Percentiles rank a stretch among this genome's conserved stretches.
phyloP scores from a whole-genome alignment of 768 basidiomycete genomes.

The Tulasnella sp. region DNA sequence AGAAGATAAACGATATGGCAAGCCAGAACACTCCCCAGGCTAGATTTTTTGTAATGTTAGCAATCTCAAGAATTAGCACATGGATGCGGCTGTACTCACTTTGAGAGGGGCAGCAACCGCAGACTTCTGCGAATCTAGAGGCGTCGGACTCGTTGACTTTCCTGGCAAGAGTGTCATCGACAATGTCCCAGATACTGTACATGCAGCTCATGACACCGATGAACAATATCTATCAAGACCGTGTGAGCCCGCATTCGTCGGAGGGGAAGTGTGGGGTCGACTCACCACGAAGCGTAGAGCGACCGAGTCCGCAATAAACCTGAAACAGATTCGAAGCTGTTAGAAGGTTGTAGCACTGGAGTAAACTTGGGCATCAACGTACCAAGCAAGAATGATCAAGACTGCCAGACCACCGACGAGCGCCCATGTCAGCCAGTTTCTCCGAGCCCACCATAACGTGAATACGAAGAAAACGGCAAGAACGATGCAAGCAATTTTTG shows the following conservation, averaged over 20 bases:
- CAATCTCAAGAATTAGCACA: neutral
- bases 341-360: neutral
- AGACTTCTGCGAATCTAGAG: conserved; percentile 74
- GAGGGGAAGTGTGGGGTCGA: neutral
- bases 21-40: conserved; percentile 92
- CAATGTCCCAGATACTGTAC: conserved; percentile 83
- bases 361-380: neutral
- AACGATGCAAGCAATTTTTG: conserved; percentile 74
- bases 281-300: conserved; percentile 74
- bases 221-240: conserved; percentile 57
- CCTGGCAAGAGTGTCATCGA: conserved; percentile 78
- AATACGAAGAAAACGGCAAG: conserved; percentile 82
- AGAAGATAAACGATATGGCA: conserved; percentile 66
- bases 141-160: conserved; percentile 86
- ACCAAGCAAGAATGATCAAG: conserved; percentile 20
- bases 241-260: neutral
- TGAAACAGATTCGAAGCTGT: neutral
- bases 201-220: conserved; percentile 84
- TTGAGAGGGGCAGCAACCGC: conserved; percentile 77
- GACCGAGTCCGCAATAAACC: conserved; percentile 72
- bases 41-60: conserved; percentile 33
- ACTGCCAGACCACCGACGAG: neutral
- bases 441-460: conserved; percentile 61
- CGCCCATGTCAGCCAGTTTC: conserved; percentile 51
- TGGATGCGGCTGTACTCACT: conserved; percentile 41